Base-by-base conservation (phyloP, 768 basidiomycete genomes). In the Termitomyces sp. region DNA sequence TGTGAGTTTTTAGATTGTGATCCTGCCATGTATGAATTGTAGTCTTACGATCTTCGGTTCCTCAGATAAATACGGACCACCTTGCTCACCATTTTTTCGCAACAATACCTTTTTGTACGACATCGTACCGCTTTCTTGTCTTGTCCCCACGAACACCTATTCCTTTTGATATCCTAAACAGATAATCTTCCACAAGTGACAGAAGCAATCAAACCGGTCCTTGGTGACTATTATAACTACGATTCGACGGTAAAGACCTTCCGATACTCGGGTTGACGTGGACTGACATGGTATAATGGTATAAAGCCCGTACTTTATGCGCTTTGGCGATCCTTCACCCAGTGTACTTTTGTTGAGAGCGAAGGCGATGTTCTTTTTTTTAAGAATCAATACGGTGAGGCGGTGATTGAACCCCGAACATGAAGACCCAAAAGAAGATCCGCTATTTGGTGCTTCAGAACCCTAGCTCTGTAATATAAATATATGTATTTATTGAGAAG, bases 71-170 rank as follows among this genome's bases (percentile, higher is more conserved):
- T 70, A 68, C 75, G 61, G 73, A 81, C 70, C 76, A 86, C 63
- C 73, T 86, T 51, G 80, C 81, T 2, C 84, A 86, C 64, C 83
- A 86, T 63, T 80, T 85, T 61, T 86, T 86, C 70, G 73, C 77
- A 24, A 72, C 68, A n/a, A 70, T 81, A 40, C 83, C 84, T 52
- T 86, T 85, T 66, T 86, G 82, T 85, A 64, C 68, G 80, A 65
- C 9, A 36, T 36, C 32, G 48, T 53, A 22, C 13, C 33, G 12
- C 35, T 42, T 50, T 50, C 16, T 26, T 10, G 16, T 1, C n/a
- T 2, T 47, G 8, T 48, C 38, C 18, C 20, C 2, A 6, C 26
- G 48, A 51, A 45, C 36, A 28, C 50, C 49, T 9, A 45, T 43
- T 28, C 22, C 6, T 35, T 32, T 36, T 36, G 16, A 52, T 44